Percentiles rank a stretch among this genome's conserved stretches.
Evolutionary conservation across 768 basidiomycete genomes (phyloP).

Genomic region (Hygrocybe punicea): DNA sequence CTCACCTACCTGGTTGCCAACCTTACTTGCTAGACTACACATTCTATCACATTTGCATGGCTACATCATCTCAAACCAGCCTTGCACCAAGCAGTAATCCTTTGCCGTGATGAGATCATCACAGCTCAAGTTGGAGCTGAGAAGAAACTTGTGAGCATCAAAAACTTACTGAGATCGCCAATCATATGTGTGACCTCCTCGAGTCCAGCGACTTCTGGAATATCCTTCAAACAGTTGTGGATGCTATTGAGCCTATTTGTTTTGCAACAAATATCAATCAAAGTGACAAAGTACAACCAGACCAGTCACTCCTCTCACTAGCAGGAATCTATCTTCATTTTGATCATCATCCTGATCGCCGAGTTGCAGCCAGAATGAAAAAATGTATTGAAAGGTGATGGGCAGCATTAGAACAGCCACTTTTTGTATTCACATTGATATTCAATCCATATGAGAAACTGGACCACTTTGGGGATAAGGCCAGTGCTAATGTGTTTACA

Average conservation of each 20-base stretch:
- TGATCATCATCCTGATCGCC: slow-evolving; percentile 19
- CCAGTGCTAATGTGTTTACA: slow-evolving; percentile 22
- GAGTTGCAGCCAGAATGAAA: slow-evolving; percentile 20
- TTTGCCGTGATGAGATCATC: slow-evolving; percentile 18
- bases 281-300: slow-evolving; percentile 19
- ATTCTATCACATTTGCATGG: slow-evolving; percentile 23
- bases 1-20: slow-evolving; percentile 27
- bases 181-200: slow-evolving; percentile 20
- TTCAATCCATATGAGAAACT: slow-evolving; percentile 29
- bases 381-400: slow-evolving; percentile 28
- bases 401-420: slow-evolving; percentile 29
- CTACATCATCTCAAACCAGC: slow-evolving; percentile 21
- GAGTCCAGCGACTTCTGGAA: slow-evolving; percentile 19
- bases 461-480: slow-evolving; percentile 26
- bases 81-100: slow-evolving; percentile 19
- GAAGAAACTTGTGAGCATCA: slow-evolving; percentile 21
- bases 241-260: slow-evolving; percentile 29
- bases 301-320: slow-evolving; percentile 28
- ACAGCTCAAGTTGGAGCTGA: slow-evolving; percentile 26
- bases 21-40: slow-evolving; percentile 29
- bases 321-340: slow-evolving; percentile 28
- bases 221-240: slow-evolving; percentile 17
- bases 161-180: slow-evolving; percentile 13
- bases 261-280: slow-evolving; percentile 27
- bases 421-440: slow-evolving; percentile 27